phyloP scores from a whole-genome alignment of 495 filamentous ascomycete genomes.

The Aspergillus ellipticus region DNA sequence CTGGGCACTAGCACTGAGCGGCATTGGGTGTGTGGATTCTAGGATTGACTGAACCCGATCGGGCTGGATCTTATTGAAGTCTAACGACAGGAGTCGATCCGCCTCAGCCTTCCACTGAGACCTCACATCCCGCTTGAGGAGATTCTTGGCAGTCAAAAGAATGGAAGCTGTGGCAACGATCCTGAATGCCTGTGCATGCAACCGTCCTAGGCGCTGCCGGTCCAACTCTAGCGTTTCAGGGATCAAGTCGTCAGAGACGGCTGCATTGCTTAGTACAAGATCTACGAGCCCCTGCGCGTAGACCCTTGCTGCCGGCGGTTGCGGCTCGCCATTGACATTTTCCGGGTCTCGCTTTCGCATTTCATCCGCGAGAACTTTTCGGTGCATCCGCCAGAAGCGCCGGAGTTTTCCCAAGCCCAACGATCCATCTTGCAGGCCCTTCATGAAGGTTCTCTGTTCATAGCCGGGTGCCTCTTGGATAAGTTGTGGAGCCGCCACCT shows the following conservation, averaged over 20 bases:
- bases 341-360: slow-evolving; percentile 69
- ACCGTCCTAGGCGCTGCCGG: slow-evolving; percentile 58
- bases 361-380: slow-evolving; percentile 66
- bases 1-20: slow-evolving; percentile 45
- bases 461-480: slow-evolving; percentile 78
- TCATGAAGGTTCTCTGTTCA: slow-evolving; percentile 72
- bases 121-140: slow-evolving; percentile 88
- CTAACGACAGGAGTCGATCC: slow-evolving; percentile 61
- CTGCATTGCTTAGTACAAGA: slow-evolving; percentile 57
- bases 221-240: slow-evolving; percentile 90
- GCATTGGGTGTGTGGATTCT: slow-evolving; percentile 78
- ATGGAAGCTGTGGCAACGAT: slow-evolving; percentile 79
- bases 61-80: slow-evolving; percentile 51
- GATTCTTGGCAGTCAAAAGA: slow-evolving; percentile 87
- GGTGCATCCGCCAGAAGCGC: slow-evolving; percentile 68
- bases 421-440: slow-evolving; percentile 61
- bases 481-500: slow-evolving; percentile 72
- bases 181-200: slow-evolving; percentile 65
- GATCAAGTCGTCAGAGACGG: slow-evolving; percentile 54
- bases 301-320: slow-evolving; percentile 52
- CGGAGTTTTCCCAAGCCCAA: slow-evolving; percentile 57
- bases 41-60: slow-evolving; percentile 73
- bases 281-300: slow-evolving; percentile 74
- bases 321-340: slow-evolving; percentile 48
- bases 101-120: slow-evolving; percentile 87